Evolutionary conservation across 495 filamentous ascomycete species (phyloP), one percentile per base, ranked within the genome.

Genomic region (Penicillium nucicola): DNA sequence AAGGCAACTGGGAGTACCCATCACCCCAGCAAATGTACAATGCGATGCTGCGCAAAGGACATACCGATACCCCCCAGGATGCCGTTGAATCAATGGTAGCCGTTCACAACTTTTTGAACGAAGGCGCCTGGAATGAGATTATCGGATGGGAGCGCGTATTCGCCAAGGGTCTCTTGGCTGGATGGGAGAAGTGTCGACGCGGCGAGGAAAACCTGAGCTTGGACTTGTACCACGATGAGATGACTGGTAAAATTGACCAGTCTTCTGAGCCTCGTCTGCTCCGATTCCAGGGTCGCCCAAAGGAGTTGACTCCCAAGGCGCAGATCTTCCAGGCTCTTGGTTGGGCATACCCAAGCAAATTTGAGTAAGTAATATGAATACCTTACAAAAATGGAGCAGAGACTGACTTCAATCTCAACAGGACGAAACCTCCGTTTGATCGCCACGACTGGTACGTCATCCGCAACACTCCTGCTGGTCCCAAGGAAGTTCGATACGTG

Each of bases 21-120:
- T 96, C 90, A 0, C 92, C 95, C 9, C 95, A 97, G 71, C 93
- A 97, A 67, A 97, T 97, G 93, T 97, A 97, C 74, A 99, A 97
- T 62, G 93, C 95, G 0, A 85, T 97, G 76, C 71, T 95, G 45
- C 85, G 95, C 43, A 97, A 99, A 68, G 93, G 93, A 15, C 90
- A 96, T 69, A 92, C 88, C 1, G 91, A 97, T 61, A 96, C 92
- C 0, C 90, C 93, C 38, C 82, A 87, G 48, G 91, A 92, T 45
- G 90, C 89, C 0, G 92, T 98, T n/a, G 90, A 96, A 70, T 82
- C 83, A 45, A 98, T 98, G 93, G 95, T 97, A 37, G 86, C 89
- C 2, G 88, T 98, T 30, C 93, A 98, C 72, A 98, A 98, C 65
- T 97, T 96, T 60, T 61, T 98, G 62, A 98, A 98, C 62, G 93